phyloP scores from a whole-genome alignment of 768 basidiomycete genomes.

The Daedaleopsis nitida region DNA sequence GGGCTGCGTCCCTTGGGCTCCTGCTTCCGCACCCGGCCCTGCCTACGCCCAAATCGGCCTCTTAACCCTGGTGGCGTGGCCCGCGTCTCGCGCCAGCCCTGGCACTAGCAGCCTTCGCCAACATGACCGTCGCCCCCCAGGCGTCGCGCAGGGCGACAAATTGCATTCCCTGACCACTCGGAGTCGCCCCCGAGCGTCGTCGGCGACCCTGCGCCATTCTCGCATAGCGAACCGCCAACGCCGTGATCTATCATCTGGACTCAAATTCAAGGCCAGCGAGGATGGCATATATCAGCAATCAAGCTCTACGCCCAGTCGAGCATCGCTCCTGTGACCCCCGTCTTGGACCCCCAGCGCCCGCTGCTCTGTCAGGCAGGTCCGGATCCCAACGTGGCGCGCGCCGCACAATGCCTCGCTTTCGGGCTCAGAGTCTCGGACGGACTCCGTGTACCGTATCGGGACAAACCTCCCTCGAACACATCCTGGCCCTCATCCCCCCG shows the following conservation, averaged over 20 bases:
- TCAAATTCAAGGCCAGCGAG: slow-evolving; percentile 1
- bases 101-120: not conserved
- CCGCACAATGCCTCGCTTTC: no score
- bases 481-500: no score
- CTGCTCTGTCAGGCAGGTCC: not conserved
- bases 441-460: no score
- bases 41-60: not conserved
- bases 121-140: not conserved
- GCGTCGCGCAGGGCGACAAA: not conserved
- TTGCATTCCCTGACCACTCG: no score
- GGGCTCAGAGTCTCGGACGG: no score
- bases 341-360: not conserved
- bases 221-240: not conserved
- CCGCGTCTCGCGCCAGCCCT: no score
- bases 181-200: not conserved
- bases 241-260: not conserved
- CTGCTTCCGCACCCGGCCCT: not conserved
- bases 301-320: not conserved
- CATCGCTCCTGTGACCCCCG: not conserved
- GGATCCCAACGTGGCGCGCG: no score
- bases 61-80: not conserved
- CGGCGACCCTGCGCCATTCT: not conserved
- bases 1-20: no score
- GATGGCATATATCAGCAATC: not conserved
- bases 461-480: no score